A percentile compares a stretch with the other conserved stretches of the same genome.
Evolutionary conservation across 495 filamentous ascomycete species (phyloP).

Genomic region (Xylaria sp.): DNA sequence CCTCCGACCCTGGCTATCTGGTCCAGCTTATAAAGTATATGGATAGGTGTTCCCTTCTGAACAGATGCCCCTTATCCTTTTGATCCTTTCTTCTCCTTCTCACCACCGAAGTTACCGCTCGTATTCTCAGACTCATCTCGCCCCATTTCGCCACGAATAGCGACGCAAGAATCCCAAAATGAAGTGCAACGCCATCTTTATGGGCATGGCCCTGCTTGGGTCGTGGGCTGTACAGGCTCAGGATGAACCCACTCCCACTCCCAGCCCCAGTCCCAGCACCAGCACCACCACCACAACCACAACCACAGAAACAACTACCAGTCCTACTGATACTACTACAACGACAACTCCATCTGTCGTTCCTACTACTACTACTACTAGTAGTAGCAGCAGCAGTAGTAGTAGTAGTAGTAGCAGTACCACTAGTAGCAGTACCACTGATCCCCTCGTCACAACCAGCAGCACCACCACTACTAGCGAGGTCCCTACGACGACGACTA

Average conservation of each 20-base stretch:
- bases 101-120: neutral
- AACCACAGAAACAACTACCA: too few species aligned
- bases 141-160: neutral
- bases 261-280: too few species aligned
- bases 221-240: constrained; percentile 2
- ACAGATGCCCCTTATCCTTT: too few species aligned
- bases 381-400: too few species aligned
- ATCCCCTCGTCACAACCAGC: too few species aligned
- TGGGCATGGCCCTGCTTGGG: neutral
- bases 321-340: too few species aligned
- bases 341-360: neutral
- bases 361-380: neutral
- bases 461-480: too few species aligned
- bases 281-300: too few species aligned
- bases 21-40: neutral
- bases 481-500: too few species aligned
- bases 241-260: too few species aligned
- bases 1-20: neutral
- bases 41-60: neutral
- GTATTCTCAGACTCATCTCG: neutral
- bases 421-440: too few species aligned
- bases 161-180: constrained; percentile 1
- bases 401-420: too few species aligned
- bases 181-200: neutral
- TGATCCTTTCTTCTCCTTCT: neutral